Percentiles rank a stretch among this genome's conserved stretches.
Conservation (phyloP, 352 stramenopile genomes). For the Saprolegnia diclina region DNA sequence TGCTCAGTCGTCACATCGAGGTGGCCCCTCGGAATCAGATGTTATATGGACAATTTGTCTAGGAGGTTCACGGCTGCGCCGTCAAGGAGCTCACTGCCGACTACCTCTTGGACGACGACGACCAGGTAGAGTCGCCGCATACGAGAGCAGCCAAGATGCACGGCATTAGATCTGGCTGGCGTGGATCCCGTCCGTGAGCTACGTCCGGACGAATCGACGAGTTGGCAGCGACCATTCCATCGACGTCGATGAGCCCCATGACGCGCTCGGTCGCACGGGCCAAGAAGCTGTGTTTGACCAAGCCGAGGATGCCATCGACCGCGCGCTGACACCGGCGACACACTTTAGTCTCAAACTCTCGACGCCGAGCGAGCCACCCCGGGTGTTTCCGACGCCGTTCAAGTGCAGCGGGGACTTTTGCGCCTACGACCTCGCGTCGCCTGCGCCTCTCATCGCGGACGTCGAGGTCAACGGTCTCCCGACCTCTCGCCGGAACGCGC, state of each 20-base stretch:
- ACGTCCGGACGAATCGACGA: neutral
- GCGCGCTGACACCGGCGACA: neutral
- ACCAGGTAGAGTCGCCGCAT: slow-evolving; percentile 26
- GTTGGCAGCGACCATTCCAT: neutral
- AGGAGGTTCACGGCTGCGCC: slow-evolving; percentile 24
- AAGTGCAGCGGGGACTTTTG: slow-evolving; percentile 77
- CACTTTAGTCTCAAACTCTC: slow-evolving; percentile 3
- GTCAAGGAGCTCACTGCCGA: slow-evolving; percentile 27
- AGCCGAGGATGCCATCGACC: neutral
- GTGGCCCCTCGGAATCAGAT: neutral
- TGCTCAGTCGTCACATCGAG: slow-evolving; percentile 8
- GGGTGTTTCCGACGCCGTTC: slow-evolving; percentile 36
- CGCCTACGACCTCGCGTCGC: slow-evolving; percentile 37
- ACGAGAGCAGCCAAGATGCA: neutral
- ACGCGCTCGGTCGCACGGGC: neutral
- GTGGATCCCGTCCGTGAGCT: neutral
- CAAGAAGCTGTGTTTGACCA: slow-evolving; percentile 3
- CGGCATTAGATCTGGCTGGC: neutral
- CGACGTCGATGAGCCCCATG: neutral
- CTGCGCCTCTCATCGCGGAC: slow-evolving; percentile 1
- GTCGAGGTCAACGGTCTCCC: neutral
- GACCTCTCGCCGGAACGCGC: slow-evolving; percentile 28
- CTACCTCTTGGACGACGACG: slow-evolving; percentile 30
- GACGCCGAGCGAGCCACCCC: neutral
- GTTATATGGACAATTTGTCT: neutral